Evolutionary conservation across 2,329 filamentous ascomycete species (phyloP).

Genomic region (Arthrobotrys sphaeroides): DNA sequence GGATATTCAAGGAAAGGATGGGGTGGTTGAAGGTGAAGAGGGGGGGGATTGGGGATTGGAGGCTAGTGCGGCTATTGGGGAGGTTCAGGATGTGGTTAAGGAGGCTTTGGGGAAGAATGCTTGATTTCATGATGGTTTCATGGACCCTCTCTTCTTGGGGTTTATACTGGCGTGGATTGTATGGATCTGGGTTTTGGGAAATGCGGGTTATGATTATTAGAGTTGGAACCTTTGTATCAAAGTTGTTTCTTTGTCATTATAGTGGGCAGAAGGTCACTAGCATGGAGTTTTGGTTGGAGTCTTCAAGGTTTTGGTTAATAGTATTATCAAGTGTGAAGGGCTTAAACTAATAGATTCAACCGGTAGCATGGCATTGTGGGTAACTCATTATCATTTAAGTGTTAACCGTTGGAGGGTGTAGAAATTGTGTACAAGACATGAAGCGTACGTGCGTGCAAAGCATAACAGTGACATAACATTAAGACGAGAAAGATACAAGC

Average conservation of each 20-base stretch:
- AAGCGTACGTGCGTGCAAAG: background rate
- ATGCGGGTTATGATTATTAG: background rate
- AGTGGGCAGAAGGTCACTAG: too few species aligned
- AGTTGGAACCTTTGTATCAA: background rate
- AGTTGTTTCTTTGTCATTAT: too few species aligned
- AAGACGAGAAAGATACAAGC: background rate
- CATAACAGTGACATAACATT: background rate
- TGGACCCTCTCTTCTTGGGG: background rate
- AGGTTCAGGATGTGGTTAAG: constrained; percentile 13
- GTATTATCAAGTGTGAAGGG: too few species aligned
- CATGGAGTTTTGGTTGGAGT: background rate
- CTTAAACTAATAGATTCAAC: too few species aligned
- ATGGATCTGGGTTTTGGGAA: background rate
- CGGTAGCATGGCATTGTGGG: background rate
- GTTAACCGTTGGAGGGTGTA: background rate
- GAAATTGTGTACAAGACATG: background rate
- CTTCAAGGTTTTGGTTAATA: background rate
- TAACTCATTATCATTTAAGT: constrained; percentile 4
- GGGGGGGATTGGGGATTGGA: background rate
- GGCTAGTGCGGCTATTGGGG: background rate
- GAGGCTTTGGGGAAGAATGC: background rate
- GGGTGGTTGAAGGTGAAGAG: background rate
- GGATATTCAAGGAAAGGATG: background rate
- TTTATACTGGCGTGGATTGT: background rate
- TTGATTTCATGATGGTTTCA: background rate